Conservation (phyloP, 228 moss, liverwort and hornwort genomes). For the Sphagnum fallax region DNA sequence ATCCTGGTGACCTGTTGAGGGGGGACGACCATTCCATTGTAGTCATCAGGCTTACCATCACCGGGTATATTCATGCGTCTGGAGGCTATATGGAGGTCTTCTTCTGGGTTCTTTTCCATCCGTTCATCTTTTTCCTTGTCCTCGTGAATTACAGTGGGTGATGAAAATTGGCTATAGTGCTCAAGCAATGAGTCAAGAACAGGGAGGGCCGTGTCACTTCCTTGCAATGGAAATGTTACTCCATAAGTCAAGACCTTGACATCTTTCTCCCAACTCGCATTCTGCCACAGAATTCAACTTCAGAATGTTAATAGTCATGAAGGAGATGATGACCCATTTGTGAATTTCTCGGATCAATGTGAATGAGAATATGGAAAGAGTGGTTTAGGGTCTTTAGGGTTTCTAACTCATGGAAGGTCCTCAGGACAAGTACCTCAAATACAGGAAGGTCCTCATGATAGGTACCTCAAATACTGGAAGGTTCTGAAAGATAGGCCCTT, state of each 20-base stretch:
- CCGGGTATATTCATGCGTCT: slow-evolving; percentile 17
- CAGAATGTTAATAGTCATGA: too few relatives aligned
- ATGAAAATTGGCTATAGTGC: slow-evolving; percentile 66
- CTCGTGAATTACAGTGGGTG: slow-evolving; percentile 60
- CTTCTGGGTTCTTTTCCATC: slow-evolving; percentile 2
- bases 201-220: slow-evolving; percentile 27
- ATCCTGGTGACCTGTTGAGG: slow-evolving; percentile 36
- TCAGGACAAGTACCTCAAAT: too few relatives aligned
- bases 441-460: too few relatives aligned
- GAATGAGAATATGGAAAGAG: too few relatives aligned
- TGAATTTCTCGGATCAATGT: too few relatives aligned
- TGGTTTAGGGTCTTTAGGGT: too few relatives aligned
- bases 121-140: slow-evolving; percentile 28
- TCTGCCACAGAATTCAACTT: too few relatives aligned
- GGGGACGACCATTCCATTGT: slow-evolving; percentile 53
- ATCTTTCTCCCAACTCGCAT: not conserved
- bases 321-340: too few relatives aligned
- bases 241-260: slow-evolving; percentile 64
- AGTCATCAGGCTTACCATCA: not conserved
- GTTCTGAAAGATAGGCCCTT: too few relatives aligned
- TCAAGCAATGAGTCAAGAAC: slow-evolving; percentile 41
- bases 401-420: too few relatives aligned
- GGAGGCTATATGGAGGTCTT: not conserved
- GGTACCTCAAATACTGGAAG: too few relatives aligned
- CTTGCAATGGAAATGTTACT: slow-evolving; percentile 54